Evolutionary conservation across 805 yeast species (phyloP).

Genomic region (Pichia phayaonensis): DNA sequence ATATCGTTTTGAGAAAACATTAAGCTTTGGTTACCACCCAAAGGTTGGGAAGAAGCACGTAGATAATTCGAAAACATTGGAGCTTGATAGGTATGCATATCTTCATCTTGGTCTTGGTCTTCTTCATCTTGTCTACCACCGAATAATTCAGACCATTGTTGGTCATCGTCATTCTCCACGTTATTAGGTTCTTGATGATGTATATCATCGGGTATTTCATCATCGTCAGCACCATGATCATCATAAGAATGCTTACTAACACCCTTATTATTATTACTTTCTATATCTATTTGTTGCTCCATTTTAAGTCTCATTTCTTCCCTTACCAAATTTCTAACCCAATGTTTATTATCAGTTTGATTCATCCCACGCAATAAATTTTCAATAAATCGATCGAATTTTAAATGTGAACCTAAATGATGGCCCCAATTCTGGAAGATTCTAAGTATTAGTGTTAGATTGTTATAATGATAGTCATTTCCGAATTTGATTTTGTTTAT

Average conservation of each 20-base stretch:
- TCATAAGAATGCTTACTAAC: background rate
- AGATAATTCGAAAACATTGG: constrained; percentile 10
- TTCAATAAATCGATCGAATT: constrained; percentile 59
- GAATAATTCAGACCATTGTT: constrained; percentile 11
- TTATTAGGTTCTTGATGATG: background rate
- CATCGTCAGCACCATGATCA: background rate
- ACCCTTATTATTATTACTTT: background rate
- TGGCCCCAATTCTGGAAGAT: constrained; percentile 74
- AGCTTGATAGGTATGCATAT: constrained; percentile 4
- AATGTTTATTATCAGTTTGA: constrained; percentile 32
- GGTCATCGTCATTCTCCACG: background rate
- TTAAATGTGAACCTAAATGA: constrained; percentile 69
- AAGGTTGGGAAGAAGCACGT: constrained; percentile 12
- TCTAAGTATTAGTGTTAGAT: constrained; percentile 41
- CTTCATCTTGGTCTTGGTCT: background rate
- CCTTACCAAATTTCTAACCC: constrained; percentile 33
- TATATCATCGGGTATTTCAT: background rate
- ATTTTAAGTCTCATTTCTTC: constrained; percentile 28
- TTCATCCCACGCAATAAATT: constrained; percentile 44
- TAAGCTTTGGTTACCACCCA: background rate
- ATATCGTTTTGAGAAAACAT: background rate
- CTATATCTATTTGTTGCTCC: background rate
- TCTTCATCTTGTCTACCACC: constrained; percentile 4
- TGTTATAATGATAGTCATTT: constrained; percentile 40
- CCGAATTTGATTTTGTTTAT: constrained; percentile 15